Evolutionary conservation across 179 eudicot species (phyloP), one percentile per base, ranked within the genome.

Genomic region (Beta lomatogona): DNA sequence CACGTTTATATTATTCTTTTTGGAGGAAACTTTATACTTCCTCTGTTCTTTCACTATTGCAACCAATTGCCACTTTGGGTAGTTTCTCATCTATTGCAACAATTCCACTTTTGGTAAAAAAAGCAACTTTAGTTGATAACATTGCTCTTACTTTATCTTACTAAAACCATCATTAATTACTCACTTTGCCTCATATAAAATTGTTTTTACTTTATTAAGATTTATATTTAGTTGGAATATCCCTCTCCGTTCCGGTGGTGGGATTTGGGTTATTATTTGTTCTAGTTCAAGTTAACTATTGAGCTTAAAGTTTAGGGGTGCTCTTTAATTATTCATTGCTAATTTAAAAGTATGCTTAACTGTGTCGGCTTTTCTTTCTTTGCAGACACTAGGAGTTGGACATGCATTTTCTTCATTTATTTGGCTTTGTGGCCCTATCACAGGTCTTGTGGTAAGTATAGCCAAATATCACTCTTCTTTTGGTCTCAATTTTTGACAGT

Each of bases 351-450:
- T 71, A 52, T 36, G 66, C 58, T 85, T 61, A 82, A 68, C 59
- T 66, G 28, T 80, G 50, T 45, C 74, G 45, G 65, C 82, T 58
- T 86, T 61, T 59, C 67, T 48, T 18, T 59, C 71, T 80, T 80
- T 87, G 90, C 97, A 93, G 98, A 94, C 98, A 25, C 97, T 94
- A 84, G 98, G 98, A 76, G 86, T 94, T 78, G 87, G 86, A 65
- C 99, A 95, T 87, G 97, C 95, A 55, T 94, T 92, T 83, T 90
- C 98, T 76, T 95, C 99, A 59, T 94, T 95, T 83, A 94, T 95
- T 83, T 96, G 99, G 99, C 97, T 96, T 57, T 96, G 99, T 86
- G 98, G 99, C 64, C 99, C 99, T 63, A 94, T 96, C 79, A 94
- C 99, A 68, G 99, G 99, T 81, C 98, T 96, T 86, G 98, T 96